Conservation (phyloP, 306 rosid genomes). For the Cucurbita ficifolia region DNA sequence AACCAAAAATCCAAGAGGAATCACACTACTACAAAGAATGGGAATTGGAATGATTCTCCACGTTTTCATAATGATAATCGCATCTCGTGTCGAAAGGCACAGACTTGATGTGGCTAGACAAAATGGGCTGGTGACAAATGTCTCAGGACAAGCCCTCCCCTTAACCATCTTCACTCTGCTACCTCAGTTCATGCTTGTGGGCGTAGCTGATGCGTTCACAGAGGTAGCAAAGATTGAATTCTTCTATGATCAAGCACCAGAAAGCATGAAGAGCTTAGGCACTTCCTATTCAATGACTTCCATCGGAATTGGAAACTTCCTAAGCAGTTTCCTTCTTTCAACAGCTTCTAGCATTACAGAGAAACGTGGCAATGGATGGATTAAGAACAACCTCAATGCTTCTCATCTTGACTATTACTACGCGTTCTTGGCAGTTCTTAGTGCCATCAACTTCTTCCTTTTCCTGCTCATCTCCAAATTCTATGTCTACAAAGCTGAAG, state of each 20-base stretch:
- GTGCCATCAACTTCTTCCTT: slow-evolving; percentile 14
- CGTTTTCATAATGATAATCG: slow-evolving; percentile 40
- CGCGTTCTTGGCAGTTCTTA: slow-evolving; percentile 37
- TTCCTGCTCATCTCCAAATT: slow-evolving; percentile 25
- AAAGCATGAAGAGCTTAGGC: slow-evolving; percentile 76
- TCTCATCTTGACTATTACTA: slow-evolving; percentile 79
- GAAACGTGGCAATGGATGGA: slow-evolving; percentile 52
- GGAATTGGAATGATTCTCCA: slow-evolving; percentile 71
- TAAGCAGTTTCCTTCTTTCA: slow-evolving; percentile 66
- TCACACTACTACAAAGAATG: slow-evolving; percentile 70
- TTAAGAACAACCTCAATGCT: slow-evolving; percentile 65
- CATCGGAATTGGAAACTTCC: slow-evolving; percentile 63
- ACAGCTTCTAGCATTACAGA: slow-evolving; percentile 49
- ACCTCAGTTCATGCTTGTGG: slow-evolving; percentile 77
- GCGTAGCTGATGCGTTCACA: slow-evolving; percentile 62
- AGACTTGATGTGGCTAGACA: slow-evolving; percentile 44
- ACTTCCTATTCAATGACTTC: slow-evolving; percentile 63
- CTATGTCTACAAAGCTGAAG: slow-evolving; percentile 63
- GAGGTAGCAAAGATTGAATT: slow-evolving; percentile 78
- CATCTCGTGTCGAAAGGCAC: slow-evolving; percentile 48
- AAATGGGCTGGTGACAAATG: slow-evolving; percentile 2
- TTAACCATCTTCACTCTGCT: slow-evolving; percentile 55
- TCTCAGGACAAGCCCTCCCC: slow-evolving; percentile 30
- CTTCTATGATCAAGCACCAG: slow-evolving; percentile 89
- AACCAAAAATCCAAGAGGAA: slow-evolving; percentile 75